Base-by-base conservation (phyloP, 2,329 filamentous ascomycete species). In the Fusarium annulatum region DNA sequence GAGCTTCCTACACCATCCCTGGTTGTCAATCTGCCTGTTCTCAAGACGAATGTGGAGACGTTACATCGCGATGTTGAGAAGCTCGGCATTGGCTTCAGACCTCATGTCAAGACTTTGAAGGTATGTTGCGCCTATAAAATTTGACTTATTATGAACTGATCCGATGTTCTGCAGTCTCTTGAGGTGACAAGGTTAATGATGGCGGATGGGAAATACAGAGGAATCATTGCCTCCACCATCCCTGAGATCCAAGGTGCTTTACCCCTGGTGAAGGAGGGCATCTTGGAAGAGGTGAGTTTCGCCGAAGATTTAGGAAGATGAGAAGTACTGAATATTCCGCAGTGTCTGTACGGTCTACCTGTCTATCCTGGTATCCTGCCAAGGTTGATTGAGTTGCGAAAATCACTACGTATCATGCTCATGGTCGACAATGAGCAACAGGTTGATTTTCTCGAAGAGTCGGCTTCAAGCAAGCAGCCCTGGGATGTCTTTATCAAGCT, bases 41-140 rank as follows among this genome's bases (percentile, higher is more conserved):
- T 85, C 7, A 79, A 85, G 74, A 76, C 67, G 39, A 85, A 85
- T 53, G 79, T 82, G 43, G 73, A 80, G 7, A 76, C 67, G 11
- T 67, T 85, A 4, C 81, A 82, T 23, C 73, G 75, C 4, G 82
- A 85, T 80, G 82, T 85, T 15, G 79, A 84, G 28, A 76, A 76
- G 23, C 68, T 84, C 0, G 81, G 80, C 0, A 80, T 85, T 34
- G 66, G 73, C 7, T 85, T 85, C 33, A 75, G 84, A 26, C 83
- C 84, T 23, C 84, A 85, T 70, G 81, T 85, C n/a, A 85, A 85
- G 71, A 85, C 84, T 1, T 78, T 85, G 30, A 85, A 85, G 79
- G 84, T 83, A 43, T 5, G 39, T 41, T 23, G 2, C 7, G 14
- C 18, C 7, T n/a, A 21, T 18, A 6, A 4, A 7, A 21, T 14